phyloP scores from a whole-genome alignment of 805 yeast genomes.

The Candida stauntonica region DNA sequence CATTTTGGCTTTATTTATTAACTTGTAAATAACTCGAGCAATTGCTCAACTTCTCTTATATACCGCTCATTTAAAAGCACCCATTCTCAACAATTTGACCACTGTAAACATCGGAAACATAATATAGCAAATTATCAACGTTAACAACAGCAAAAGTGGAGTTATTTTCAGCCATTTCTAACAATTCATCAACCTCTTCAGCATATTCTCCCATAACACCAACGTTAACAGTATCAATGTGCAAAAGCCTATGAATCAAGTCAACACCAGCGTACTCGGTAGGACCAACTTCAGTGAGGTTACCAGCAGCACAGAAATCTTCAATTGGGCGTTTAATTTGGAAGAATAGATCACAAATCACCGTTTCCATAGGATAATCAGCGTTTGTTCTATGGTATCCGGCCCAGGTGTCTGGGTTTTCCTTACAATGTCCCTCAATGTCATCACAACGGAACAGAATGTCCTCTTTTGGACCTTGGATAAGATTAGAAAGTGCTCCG shows the following conservation, averaged over 20 bases:
- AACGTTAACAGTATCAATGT: conserved; percentile 3
- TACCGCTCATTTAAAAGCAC: too few relatives aligned
- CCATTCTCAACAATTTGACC: background rate
- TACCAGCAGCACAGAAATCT: conserved; percentile 7
- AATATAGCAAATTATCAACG: conserved; percentile 7
- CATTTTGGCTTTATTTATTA: too few relatives aligned
- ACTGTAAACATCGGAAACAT: conserved; percentile 5
- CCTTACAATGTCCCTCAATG: conserved; percentile 6
- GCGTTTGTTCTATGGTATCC: conserved; percentile 6
- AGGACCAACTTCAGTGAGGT: conserved; percentile 6
- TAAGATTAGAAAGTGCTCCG: conserved; percentile 5
- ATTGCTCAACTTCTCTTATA: too few relatives aligned
- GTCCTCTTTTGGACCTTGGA: conserved; percentile 3
- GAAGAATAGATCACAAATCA: conserved; percentile 10
- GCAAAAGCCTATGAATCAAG: conserved; percentile 7
- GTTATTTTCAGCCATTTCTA: conserved; percentile 6
- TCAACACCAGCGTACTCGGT: conserved; percentile 10
- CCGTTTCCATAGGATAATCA: conserved; percentile 2
- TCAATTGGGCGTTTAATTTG: conserved; percentile 5
- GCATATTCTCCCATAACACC: conserved; percentile 7
- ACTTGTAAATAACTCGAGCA: too few relatives aligned
- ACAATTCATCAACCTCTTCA: conserved; percentile 6
- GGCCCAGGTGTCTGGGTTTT: conserved; percentile 1
- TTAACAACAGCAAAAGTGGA: conserved; percentile 6
- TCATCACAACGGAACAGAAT: conserved; percentile 10